Percentiles rank a stretch among this genome's conserved stretches.
Conservation (phyloP, 768 basidiomycete genomes). For the Tylopilus felleus region DNA sequence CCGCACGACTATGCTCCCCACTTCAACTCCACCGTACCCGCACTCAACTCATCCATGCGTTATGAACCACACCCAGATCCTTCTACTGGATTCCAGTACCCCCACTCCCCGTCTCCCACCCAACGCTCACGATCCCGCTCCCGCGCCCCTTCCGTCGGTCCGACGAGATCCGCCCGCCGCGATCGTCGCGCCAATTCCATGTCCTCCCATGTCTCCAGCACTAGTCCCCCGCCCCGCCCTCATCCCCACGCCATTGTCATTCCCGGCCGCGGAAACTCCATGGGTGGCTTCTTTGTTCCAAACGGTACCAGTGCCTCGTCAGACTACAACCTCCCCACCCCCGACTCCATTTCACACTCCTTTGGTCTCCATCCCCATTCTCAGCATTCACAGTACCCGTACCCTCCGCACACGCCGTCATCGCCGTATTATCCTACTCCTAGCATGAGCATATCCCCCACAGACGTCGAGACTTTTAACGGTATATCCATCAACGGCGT, state of each 20-base stretch:
- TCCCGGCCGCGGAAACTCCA: slow-evolving; percentile 40
- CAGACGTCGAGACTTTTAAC: slow-evolving; percentile 24
- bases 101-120: slow-evolving; percentile 28
- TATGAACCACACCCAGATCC: slow-evolving; percentile 45
- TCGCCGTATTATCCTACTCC: slow-evolving; percentile 28
- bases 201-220: slow-evolving; percentile 53
- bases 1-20: slow-evolving; percentile 35
- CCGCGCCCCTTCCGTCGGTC: slow-evolving; percentile 40
- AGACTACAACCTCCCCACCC: slow-evolving; percentile 46
- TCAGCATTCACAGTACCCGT: slow-evolving; percentile 22
- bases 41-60: slow-evolving; percentile 50
- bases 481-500: slow-evolving; percentile 17
- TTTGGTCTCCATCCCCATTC: slow-evolving; percentile 31
- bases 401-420: slow-evolving; percentile 28
- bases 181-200: slow-evolving; percentile 59
- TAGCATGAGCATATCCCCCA: slow-evolving; percentile 26
- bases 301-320: slow-evolving; percentile 22
- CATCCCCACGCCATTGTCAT: slow-evolving; percentile 72
- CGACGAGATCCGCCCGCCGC: slow-evolving; percentile 47
- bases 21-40: slow-evolving; percentile 50
- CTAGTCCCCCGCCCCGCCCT: slow-evolving; percentile 41
- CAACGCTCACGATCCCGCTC: slow-evolving; percentile 48
- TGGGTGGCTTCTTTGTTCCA: slow-evolving; percentile 33
- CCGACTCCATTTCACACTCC: slow-evolving; percentile 35
- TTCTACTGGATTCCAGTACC: slow-evolving; percentile 21